Evolutionary conservation across 2,329 filamentous ascomycete genomes (phyloP).

Genomic region (Arthroderma sp.): DNA sequence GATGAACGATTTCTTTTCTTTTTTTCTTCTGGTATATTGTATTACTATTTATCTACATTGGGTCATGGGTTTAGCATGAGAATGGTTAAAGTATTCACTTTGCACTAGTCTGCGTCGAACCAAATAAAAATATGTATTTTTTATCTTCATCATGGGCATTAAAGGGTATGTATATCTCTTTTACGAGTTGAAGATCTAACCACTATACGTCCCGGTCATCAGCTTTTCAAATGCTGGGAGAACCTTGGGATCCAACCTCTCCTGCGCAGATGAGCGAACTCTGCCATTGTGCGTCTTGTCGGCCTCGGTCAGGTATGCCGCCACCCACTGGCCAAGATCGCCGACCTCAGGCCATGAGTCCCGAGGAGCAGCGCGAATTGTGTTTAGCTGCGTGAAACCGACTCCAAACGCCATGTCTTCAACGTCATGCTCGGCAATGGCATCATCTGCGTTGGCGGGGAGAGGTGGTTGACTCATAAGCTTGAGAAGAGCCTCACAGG

Average conservation of each 20-base stretch:
- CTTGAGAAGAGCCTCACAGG: conserved; percentile 77
- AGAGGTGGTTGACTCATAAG: conserved; percentile 81
- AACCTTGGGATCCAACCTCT: conserved; percentile 53
- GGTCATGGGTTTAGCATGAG: no score
- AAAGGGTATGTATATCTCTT: no score
- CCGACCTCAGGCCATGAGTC: conserved; percentile 81
- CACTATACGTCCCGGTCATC: conserved; percentile 28
- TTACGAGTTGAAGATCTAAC: background rate
- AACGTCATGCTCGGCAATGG: conserved; percentile 76
- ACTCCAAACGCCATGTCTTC: conserved; percentile 93
- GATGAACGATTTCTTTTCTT: no score
- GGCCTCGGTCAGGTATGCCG: conserved; percentile 61
- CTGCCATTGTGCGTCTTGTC: conserved; percentile 60
- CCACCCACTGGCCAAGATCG: conserved; percentile 70
- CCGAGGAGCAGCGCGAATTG: conserved; percentile 58
- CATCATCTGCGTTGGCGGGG: conserved; percentile 54
- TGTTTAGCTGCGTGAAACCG: conserved; percentile 86
- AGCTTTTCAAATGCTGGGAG: conserved; percentile 31
- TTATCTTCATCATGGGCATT: no score
- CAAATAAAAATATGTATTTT: no score
- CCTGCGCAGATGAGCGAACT: conserved; percentile 56
- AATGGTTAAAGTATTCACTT: no score
- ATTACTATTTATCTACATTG: no score
- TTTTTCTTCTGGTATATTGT: no score
- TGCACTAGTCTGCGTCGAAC: no score